Conservation (phyloP, 164 flowering plant species). For the grape (Vitis vinifera) region DNA sequence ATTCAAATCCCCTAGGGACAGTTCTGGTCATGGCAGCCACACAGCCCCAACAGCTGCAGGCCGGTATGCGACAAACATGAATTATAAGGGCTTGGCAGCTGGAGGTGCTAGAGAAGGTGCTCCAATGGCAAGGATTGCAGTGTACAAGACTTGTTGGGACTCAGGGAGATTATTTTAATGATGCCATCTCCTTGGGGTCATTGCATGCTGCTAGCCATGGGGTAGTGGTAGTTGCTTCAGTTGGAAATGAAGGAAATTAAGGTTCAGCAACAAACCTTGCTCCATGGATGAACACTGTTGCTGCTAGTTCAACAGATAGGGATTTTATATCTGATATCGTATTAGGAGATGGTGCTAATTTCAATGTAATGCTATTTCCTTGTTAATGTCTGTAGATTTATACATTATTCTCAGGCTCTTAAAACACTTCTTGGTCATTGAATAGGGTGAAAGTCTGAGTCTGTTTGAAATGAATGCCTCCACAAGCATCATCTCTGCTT, state of each 20-base stretch:
- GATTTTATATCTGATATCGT: slow-evolving; percentile 62
- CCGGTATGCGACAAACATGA: slow-evolving; percentile 60
- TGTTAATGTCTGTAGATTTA: not conserved
- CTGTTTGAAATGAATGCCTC: slow-evolving; percentile 39
- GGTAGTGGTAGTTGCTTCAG: slow-evolving; percentile 67
- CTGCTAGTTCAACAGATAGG: slow-evolving; percentile 78
- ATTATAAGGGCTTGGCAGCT: slow-evolving; percentile 57
- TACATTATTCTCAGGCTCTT: not conserved
- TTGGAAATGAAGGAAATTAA: slow-evolving; percentile 59
- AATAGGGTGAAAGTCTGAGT: slow-evolving; percentile 75
- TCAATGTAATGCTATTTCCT: slow-evolving; percentile 33
- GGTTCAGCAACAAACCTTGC: slow-evolving; percentile 80
- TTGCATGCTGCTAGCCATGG: slow-evolving; percentile 77
- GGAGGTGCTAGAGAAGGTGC: slow-evolving; percentile 92
- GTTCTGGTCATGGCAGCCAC: slow-evolving; percentile 83
- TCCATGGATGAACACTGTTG: slow-evolving; percentile 84
- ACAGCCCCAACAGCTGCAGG: slow-evolving; percentile 87
- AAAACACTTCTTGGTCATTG: slow-evolving; percentile 3
- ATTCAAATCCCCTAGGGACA: slow-evolving; percentile 74
- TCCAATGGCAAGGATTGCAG: slow-evolving; percentile 78
- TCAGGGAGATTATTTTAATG: slow-evolving; percentile 73
- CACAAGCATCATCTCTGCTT: slow-evolving; percentile 58
- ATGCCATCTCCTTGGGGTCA: slow-evolving; percentile 80
- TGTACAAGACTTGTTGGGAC: slow-evolving; percentile 83
- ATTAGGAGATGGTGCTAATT: slow-evolving; percentile 48